A percentile compares a stretch with the other conserved stretches of the same genome.
Evolutionary conservation across 768 basidiomycete genomes (phyloP).

Genomic region (Pleurotus platypus): DNA sequence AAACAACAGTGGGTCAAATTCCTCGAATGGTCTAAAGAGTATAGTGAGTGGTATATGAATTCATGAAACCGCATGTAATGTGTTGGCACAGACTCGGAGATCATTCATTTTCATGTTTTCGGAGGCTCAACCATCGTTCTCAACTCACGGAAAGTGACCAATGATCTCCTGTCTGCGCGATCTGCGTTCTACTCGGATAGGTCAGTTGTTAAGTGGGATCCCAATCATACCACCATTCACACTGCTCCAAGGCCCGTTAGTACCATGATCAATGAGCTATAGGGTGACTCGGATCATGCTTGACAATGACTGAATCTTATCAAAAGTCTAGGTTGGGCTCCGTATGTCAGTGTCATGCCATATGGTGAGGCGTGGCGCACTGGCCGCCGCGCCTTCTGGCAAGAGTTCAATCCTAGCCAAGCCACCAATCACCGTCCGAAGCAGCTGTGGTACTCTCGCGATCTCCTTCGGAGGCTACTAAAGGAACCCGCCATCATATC

Average conservation of each 20-base stretch:
- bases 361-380: constrained; percentile 34
- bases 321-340: not conserved
- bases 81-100: constrained; percentile 21
- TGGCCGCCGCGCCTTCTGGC: constrained; percentile 31
- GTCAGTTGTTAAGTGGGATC: constrained; percentile 10
- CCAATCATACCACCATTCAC: not conserved
- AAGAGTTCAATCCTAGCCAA: constrained; percentile 25
- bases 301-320: not conserved
- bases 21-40: constrained; percentile 32
- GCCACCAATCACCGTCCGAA: constrained; percentile 23
- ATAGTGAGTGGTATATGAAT: not conserved
- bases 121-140: constrained; percentile 32
- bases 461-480: constrained; percentile 25
- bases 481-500: constrained; percentile 19
- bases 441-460: constrained; percentile 25
- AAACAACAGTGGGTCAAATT: constrained; percentile 50
- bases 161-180: constrained; percentile 37
- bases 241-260: not conserved
- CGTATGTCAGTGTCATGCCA: constrained; percentile 27
- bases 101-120: constrained; percentile 24
- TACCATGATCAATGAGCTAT: not conserved
- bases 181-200: constrained; percentile 39
- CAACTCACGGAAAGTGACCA: constrained; percentile 28
- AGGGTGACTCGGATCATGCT: not conserved
- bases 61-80: not conserved